Evolutionary conservation across 2,329 filamentous ascomycete species (phyloP).

Genomic region (Mollisiaceae sp.): DNA sequence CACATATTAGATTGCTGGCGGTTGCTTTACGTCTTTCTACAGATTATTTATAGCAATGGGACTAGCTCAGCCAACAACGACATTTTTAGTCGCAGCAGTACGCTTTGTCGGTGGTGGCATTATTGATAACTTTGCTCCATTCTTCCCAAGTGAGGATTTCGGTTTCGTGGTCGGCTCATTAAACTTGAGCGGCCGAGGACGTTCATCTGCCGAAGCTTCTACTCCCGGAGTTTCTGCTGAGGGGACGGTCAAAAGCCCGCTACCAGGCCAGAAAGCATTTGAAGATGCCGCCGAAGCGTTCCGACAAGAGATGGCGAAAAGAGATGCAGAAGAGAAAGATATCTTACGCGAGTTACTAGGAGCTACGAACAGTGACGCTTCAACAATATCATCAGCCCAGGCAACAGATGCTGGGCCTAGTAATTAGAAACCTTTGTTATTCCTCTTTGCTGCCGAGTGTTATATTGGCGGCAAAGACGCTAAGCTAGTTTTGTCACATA

Average conservation of each 20-base stretch:
- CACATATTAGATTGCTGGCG: too few species aligned
- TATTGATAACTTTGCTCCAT: too few species aligned
- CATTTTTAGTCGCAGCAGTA: too few species aligned
- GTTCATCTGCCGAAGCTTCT: too few species aligned
- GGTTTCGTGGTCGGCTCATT: too few species aligned
- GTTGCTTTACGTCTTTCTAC: too few species aligned
- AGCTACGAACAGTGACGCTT: background rate
- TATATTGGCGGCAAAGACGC: background rate
- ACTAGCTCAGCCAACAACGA: too few species aligned
- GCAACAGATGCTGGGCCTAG: background rate
- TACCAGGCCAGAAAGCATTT: constrained; percentile 1
- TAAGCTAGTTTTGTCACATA: background rate
- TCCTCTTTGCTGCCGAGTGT: background rate
- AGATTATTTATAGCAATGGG: too few species aligned
- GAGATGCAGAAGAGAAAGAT: background rate
- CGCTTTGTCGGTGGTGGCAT: too few species aligned
- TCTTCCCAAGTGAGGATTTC: too few species aligned
- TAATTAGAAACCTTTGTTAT: background rate
- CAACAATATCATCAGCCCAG: background rate
- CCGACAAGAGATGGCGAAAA: background rate
- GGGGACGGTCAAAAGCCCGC: background rate
- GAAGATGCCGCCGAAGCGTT: background rate
- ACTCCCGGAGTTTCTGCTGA: background rate
- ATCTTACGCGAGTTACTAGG: background rate
- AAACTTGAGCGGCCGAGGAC: too few species aligned